Evolutionary conservation across 257 asterid species (phyloP).

Genomic region (Ballota nigra): DNA sequence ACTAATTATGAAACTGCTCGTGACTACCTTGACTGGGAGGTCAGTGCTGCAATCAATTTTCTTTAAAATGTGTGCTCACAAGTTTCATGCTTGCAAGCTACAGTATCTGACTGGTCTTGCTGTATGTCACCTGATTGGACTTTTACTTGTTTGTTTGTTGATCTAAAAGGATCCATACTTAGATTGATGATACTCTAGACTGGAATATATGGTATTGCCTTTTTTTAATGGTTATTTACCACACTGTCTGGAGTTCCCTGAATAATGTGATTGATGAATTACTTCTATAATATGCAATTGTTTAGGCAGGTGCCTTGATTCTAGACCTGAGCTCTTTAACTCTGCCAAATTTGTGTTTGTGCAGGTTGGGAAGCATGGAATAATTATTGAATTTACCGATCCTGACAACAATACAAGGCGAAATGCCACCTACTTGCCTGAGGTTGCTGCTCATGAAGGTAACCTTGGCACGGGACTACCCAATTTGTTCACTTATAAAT

Average conservation of each 20-base stretch:
- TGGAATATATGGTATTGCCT: background rate
- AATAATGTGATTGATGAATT: slow-evolving; percentile 3
- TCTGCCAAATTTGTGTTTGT: slow-evolving; percentile 11
- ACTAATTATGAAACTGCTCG: slow-evolving; percentile 75
- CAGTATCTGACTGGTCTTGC: background rate
- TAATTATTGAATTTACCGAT: slow-evolving; percentile 90
- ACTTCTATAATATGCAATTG: background rate
- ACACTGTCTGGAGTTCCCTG: background rate
- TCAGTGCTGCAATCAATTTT: slow-evolving; percentile 32
- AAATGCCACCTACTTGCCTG: slow-evolving; percentile 97
- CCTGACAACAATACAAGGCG: slow-evolving; percentile 61
- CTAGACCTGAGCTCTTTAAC: background rate
- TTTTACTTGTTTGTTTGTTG: slow-evolving; percentile 3
- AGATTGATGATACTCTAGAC: background rate
- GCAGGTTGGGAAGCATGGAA: slow-evolving; percentile 95
- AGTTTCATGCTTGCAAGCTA: background rate
- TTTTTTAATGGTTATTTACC: background rate
- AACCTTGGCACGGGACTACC: background rate
- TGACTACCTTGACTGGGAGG: slow-evolving; percentile 99
- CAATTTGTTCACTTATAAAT: background rate
- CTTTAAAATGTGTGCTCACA: background rate
- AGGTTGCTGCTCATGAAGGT: slow-evolving; percentile 99
- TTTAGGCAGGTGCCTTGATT: background rate
- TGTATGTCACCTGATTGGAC: background rate
- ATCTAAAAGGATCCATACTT: background rate